Conservation (phyloP, 2,329 filamentous ascomycete species). For the Sclerotinia nivalis region DNA sequence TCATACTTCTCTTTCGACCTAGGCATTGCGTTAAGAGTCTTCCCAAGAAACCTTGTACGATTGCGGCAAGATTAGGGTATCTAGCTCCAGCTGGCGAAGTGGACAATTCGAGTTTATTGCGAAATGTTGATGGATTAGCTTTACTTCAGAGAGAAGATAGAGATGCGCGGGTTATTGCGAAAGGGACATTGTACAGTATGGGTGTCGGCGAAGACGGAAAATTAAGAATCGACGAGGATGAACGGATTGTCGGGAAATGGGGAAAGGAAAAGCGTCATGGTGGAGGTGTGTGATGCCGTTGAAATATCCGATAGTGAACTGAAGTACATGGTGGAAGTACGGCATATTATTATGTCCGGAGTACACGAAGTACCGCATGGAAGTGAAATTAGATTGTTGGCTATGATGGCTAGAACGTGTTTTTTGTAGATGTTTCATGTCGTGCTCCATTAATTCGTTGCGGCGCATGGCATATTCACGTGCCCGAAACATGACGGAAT, state of each 20-base stretch:
- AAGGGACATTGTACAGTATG: constrained; percentile 41
- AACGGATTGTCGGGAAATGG: constrained; percentile 24
- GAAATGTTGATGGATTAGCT: constrained; percentile 45
- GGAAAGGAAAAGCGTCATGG: not conserved
- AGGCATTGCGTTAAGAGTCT: not conserved
- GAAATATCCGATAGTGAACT: not conserved
- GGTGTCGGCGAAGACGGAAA: constrained; percentile 40
- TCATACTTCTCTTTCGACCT: not conserved
- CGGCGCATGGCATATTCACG: not conserved
- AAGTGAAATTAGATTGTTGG: not conserved
- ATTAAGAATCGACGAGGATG: constrained; percentile 33
- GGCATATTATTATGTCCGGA: not conserved
- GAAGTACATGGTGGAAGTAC: not conserved
- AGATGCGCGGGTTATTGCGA: constrained; percentile 38
- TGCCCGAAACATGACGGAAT: not conserved
- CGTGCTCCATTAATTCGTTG: not conserved
- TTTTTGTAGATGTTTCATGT: not conserved
- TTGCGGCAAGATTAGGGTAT: constrained; percentile 1
- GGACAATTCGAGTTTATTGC: constrained; percentile 42
- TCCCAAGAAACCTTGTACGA: not conserved
- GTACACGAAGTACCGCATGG: not conserved
- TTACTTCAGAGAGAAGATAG: constrained; percentile 40
- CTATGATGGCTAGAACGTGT: too few species aligned
- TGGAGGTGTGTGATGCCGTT: not conserved
- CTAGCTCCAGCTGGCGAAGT: not conserved